Base-by-base conservation (phyloP, 768 basidiomycete genomes). In the Neoboletus magnificus region DNA sequence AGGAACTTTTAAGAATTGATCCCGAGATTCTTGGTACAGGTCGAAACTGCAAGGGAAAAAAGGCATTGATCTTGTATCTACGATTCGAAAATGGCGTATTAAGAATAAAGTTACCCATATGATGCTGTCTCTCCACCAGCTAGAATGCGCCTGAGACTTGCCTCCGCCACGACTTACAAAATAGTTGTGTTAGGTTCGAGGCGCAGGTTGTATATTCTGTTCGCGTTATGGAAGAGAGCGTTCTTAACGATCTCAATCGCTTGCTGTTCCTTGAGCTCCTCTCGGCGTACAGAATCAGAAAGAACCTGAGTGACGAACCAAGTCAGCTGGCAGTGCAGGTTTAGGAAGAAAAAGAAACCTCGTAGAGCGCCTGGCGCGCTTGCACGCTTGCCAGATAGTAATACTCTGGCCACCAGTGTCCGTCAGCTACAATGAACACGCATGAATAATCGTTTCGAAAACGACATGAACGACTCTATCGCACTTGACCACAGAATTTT, bases 401-500 rank as follows among this genome's bases (percentile, higher is more conserved):
- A 0, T 81, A 78, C 65, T 91, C 90, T 4, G 89, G 90, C 82
- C 86, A 90, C 81, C 84, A 61, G 33, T 58, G 62, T 48, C 66
- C 68, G 29, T 68, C 67, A 11, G 58, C 62, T 60, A 32, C 11
- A 52, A 43, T 37, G 29, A 35, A 35, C 7, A 27, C 12, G 32
- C 2, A n/a, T 66, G 7, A 60, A 45, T 13, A 5, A 37, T 29
- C 57, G 37, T 27, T 8, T 15, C 33, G 22, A 18, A 30, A 30
- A 22, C 7, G 5, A 33, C 4, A 33, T 10, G 10, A 30, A 20
- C 1, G 29, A 23, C 44, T 4, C 40, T 11, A 71, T 18, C 82
- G 59, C 62, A 89, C 89, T 89, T 5, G 87, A 90, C 86, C 87
- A 92, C 74, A 92, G 65, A 27, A 91, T 82, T 66, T 91, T 92